Base-by-base conservation (phyloP, 192 early-diverging fungal genomes). In the Podila epigama region DNA sequence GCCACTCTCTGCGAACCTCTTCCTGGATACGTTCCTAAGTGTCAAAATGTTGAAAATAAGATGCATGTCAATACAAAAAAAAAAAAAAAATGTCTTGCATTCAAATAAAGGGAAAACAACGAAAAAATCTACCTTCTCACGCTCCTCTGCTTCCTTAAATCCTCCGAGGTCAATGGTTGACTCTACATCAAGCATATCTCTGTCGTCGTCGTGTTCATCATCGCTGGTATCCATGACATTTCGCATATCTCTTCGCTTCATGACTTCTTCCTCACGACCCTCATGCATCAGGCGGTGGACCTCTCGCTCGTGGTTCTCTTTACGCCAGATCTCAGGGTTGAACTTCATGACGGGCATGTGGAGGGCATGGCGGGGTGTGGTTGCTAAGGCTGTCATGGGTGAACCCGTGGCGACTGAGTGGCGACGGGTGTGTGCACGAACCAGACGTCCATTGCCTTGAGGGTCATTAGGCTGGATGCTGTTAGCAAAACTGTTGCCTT, bases 301-400 rank as follows among this genome's bases (percentile, higher is more conserved):
- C 61, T 71, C 69, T 36, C 70, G 62, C 41, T 73, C 63, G 42
- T 73, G 70, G 35, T 48, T 59, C 57, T 73, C 70, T 34, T 37
- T 66, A 8, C 70, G 27, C 58, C 56, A 66, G 39, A 73, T 61
- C 52, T 66, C 70, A 2, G 70, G 70, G 51, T 66, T 73, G 48
- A 66, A 40, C 37, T 66, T 66, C 70, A 73, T 73, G 1, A 73
- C 50, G 4, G 70, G 70, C 70, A 73, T 66, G 56, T 73, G 70
- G 6, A 73, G 34, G 1, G 70, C 70, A 48, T 73, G 70, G 4
- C 52, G 50, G 15, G 70, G 70, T 33, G 70, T 63, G 3, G n/a
- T n/a, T n/a, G n/a, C n/a, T n/a, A 58, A 20, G 15, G 48, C 51
- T 25, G 61, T 42, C 61, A 60, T 44, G 35, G 60, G 54, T 2